Conservation (phyloP, 2,329 filamentous ascomycete genomes). For the Podosphaera aphanis region DNA sequence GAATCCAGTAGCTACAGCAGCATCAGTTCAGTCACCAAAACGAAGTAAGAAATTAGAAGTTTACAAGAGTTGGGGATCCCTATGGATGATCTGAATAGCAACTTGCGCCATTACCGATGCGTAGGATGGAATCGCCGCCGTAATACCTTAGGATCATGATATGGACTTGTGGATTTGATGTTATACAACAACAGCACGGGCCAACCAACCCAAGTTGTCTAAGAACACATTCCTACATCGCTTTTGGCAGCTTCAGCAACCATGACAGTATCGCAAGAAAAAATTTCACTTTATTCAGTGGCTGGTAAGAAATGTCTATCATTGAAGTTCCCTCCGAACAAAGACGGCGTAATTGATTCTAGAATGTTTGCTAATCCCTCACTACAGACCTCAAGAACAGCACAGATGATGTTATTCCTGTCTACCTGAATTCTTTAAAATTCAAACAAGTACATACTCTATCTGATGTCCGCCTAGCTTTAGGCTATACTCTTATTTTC, state of each 20-base stretch:
- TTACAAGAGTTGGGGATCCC: conserved; percentile 96
- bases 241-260: conserved; percentile 5
- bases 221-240: conserved; percentile 1
- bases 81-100: conserved; percentile 80
- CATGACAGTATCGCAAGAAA: conserved; percentile 13
- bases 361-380: conserved; percentile 3
- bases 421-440: conserved; percentile 73
- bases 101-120: conserved; percentile 49
- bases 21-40: conserved; percentile 8
- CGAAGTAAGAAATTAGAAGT: conserved; percentile 16
- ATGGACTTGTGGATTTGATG: too few relatives aligned
- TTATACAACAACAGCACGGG: too few relatives aligned
- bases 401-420: conserved; percentile 77
- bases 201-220: neutral
- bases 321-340: too few relatives aligned
- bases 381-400: conserved; percentile 81
- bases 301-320: conserved; percentile 9
- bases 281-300: conserved; percentile 14
- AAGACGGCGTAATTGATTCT: neutral
- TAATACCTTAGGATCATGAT: too few relatives aligned
- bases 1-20: conserved; percentile 73
- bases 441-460: conserved; percentile 66
- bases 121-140: neutral
- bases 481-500: conserved; percentile 64
- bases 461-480: conserved; percentile 55